A percentile compares a stretch with the other conserved stretches of the same genome.
phyloP scores from a whole-genome alignment of 495 filamentous ascomycete genomes.

The Chaetomium cochliodes region DNA sequence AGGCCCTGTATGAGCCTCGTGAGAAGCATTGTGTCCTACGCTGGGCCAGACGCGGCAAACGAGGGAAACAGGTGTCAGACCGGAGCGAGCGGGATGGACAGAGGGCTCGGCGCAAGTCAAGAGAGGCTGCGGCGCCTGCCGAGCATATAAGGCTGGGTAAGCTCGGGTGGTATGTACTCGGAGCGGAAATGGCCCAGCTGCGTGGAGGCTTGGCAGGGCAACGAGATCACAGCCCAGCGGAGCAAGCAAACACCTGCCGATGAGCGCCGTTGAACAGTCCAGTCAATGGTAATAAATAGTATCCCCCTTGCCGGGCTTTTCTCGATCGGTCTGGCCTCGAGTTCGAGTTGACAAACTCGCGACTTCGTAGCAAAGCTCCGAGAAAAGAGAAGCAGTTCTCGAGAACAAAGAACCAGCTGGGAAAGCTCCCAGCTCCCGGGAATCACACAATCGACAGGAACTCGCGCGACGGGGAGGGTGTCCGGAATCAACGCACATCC shows the following conservation, averaged over 20 bases:
- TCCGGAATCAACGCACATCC: slow-evolving; percentile 5
- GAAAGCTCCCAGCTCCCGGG: slow-evolving; percentile 6
- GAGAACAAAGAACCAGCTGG: slow-evolving; percentile 16
- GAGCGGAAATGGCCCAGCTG: slow-evolving; percentile 28
- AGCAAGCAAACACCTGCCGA: slow-evolving; percentile 9
- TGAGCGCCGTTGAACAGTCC: slow-evolving; percentile 2
- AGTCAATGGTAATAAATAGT: not conserved
- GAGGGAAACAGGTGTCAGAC: slow-evolving; percentile 20
- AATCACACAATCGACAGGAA: slow-evolving; percentile 17
- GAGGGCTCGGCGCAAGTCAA: not conserved
- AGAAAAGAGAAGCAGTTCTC: slow-evolving; percentile 1
- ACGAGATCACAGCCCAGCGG: slow-evolving; percentile 10
- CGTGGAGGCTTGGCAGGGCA: slow-evolving; percentile 30
- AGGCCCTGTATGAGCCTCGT: slow-evolving; percentile 30
- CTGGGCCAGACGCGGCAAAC: slow-evolving; percentile 25
- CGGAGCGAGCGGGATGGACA: slow-evolving; percentile 27
- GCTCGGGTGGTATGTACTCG: not conserved
- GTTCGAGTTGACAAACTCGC: slow-evolving; percentile 3
- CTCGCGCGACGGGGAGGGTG: slow-evolving; percentile 10
- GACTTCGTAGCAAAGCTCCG: not conserved
- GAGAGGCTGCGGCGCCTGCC: slow-evolving; percentile 25
- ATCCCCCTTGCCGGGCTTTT: not conserved
- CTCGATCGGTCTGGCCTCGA: not conserved
- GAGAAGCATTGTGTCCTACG: slow-evolving; percentile 31
- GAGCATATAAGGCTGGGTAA: slow-evolving; percentile 34